Percentiles rank a stretch among this genome's conserved stretches.
Conservation (phyloP, 768 basidiomycete species). For the Collybia nuda region DNA sequence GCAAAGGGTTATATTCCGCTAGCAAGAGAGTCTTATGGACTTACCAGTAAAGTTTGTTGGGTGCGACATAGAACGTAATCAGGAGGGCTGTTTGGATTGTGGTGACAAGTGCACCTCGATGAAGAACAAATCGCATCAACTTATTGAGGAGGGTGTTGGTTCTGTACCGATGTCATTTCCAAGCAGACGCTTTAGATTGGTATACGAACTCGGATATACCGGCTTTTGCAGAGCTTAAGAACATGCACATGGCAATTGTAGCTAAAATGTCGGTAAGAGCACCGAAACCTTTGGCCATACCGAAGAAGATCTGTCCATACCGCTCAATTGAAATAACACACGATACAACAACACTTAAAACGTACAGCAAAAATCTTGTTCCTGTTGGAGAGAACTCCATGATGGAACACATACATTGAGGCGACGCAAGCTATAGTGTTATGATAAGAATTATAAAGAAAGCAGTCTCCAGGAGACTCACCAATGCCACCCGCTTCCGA, state of each 20-base stretch:
- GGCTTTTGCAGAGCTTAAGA: conserved; percentile 34
- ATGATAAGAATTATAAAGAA: not conserved
- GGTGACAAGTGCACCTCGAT: conserved; percentile 44
- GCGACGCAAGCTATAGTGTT: conserved; percentile 27
- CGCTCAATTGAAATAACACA: not conserved
- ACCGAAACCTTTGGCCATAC: conserved; percentile 43
- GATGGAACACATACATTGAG: conserved; percentile 32
- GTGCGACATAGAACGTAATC: conserved; percentile 38
- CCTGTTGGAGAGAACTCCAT: conserved; percentile 27
- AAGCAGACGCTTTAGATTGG: not conserved
- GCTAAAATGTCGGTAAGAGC: conserved; percentile 43
- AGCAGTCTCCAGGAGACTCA: conserved; percentile 6
- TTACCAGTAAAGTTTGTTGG: conserved; percentile 37
- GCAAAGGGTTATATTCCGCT: not conserved
- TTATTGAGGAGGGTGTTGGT: conserved; percentile 38
- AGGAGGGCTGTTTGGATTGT: conserved; percentile 39
- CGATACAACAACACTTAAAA: not conserved
- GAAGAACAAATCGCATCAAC: conserved; percentile 38
- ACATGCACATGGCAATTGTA: conserved; percentile 42
- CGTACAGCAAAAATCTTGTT: conserved; percentile 28
- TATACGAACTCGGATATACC: conserved; percentile 34
- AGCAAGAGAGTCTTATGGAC: not conserved
- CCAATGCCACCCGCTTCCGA: conserved; percentile 26
- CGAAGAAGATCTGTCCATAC: conserved; percentile 38
- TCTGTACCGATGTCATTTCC: conserved; percentile 17